Base-by-base conservation (phyloP, 2,329 filamentous ascomycete genomes). In the Bipolaris sorokiniana region DNA sequence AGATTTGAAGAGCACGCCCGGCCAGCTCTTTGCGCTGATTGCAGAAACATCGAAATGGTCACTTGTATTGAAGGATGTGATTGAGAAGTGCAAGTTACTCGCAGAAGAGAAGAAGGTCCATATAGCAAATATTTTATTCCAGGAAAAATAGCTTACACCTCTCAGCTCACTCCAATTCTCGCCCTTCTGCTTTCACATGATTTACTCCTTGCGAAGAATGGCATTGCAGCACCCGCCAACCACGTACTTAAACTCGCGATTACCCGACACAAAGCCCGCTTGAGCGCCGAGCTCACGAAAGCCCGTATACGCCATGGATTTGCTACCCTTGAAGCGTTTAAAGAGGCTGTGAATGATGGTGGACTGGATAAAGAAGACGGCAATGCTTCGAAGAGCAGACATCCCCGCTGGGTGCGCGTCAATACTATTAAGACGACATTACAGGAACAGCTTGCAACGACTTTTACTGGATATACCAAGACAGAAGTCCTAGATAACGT, bases 21-120 rank as follows among this genome's bases (percentile, higher is more conserved):
- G 88, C 10, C 91, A 96, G 72, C 82, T 98, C 7, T 98, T 95
- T 74, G 95, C 95, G 7, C 81, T 99, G 34, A 89, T 92, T 20
- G 85, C 89, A 20, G 93, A 98, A 77, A 88, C 91, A 1, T 88
- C 90, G 65, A 98, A 97, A 86, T 97, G 94, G 91, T 95, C 93
- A 67, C 75, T 82, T 3, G 83, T 97, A 2, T 79, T 99, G 46
- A 92, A 92, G 69, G 92, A 97, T 70, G 89, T 97, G n/a, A 86
- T 99, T 70, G 92, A 97, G 66, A 86, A 84, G 63, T 85, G 92
- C 1, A 89, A 87, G 3, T 79, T 98, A 34, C 79, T 98, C 34
- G 83, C 84, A n/a, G 79, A 88, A 9, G 95, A 99, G 80, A 88
- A 86, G 63, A 97, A 96, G 86, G 93, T 95, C 75, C 64, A 23